Base-by-base conservation (phyloP, 108 stramenopile genomes). In the Pseudonitzschia multistriata region DNA sequence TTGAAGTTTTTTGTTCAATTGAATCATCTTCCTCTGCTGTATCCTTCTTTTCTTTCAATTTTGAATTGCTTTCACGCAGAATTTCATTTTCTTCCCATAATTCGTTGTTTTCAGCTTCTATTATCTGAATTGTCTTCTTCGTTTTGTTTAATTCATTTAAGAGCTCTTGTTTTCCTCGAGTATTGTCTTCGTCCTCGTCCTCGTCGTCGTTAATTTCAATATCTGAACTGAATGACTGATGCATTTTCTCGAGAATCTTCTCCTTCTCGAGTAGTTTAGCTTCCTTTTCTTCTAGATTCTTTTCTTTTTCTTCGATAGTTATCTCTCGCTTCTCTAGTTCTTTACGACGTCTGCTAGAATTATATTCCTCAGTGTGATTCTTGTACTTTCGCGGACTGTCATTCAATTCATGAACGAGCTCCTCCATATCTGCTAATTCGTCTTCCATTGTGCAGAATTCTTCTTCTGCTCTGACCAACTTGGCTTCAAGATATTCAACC, bases 381-480 rank as follows among this genome's bases (percentile, higher is more conserved):
- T 24, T 30, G 8, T 24, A 15, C 0, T 29, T 39, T 22, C 27
- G 37, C 1, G 53, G 27, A 14, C 53, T 7, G 17, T 27, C 28
- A 31, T 60, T 68, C 10, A 70, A 34, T 7, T 15, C 54, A n/a
- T 68, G 52, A 27, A 70, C 55, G 53, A 62, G 48, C 45, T 70
- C 37, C 53, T 81, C 85, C 73, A 86, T 67, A 29, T 77, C 79
- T 49, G 70, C 81, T 61, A 81, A 65, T 36, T 85, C 85, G 11
- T 82, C 79, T 45, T 83, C 74, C 63, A 86, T 70, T 28, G 76
- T 73, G 14, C 47, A 60, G 27, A 83, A 71, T 62, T 86, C 81
- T 31, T 71, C 69, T 68, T 81, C 78, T 3, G 67, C 70, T 15
- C 65, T 66, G 10, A 50, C 59, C 25, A 86, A 62, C 57, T 82